These are phyloP conservation scores for Biancaea sappan DNA, from an alignment of 306 rosid species.

Conservation along the genomic window DNA sequence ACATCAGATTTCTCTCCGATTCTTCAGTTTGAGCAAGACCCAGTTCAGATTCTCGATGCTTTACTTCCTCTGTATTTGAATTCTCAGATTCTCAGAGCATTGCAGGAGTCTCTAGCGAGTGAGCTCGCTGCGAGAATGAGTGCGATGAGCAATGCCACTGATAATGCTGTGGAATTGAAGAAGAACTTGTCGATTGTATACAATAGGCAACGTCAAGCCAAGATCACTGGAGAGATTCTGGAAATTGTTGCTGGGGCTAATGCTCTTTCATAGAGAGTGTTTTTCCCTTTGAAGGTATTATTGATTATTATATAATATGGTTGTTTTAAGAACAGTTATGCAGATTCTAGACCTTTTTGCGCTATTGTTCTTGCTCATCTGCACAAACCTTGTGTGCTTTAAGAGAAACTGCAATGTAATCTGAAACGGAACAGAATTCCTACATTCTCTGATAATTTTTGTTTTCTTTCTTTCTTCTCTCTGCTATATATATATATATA, in stretches of 20 bases:
- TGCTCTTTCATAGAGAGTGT: slow-evolving; percentile 35
- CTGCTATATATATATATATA: background rate
- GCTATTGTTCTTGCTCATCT: slow-evolving; percentile 17
- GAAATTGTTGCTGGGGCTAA: slow-evolving; percentile 78
- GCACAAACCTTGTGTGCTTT: slow-evolving; percentile 9
- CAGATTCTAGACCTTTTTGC: slow-evolving; percentile 3
- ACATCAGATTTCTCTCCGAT: slow-evolving; percentile 60
- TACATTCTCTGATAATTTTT: slow-evolving; percentile 1
- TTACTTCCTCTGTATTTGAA: slow-evolving; percentile 67
- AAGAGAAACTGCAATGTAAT: slow-evolving; percentile 29
- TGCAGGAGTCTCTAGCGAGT: slow-evolving; percentile 75
- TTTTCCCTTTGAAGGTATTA: slow-evolving; percentile 30
- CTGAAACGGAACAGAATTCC: slow-evolving; percentile 24
- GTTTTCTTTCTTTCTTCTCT: background rate
- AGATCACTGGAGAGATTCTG: slow-evolving; percentile 74
- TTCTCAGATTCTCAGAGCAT: slow-evolving; percentile 70
- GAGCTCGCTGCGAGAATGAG: slow-evolving; percentile 81
- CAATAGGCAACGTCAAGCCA: slow-evolving; percentile 74
- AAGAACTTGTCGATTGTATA: slow-evolving; percentile 46
- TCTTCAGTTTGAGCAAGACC: slow-evolving; percentile 74
- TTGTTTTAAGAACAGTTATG: slow-evolving; percentile 28
- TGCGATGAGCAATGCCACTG: slow-evolving; percentile 71
- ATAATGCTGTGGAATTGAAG: slow-evolving; percentile 64
- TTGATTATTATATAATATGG: slow-evolving; percentile 8
- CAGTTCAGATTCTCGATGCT: slow-evolving; percentile 79